Evolutionary conservation across 106 monocot species (phyloP).

Genomic region (Xerophyta viscosa): DNA sequence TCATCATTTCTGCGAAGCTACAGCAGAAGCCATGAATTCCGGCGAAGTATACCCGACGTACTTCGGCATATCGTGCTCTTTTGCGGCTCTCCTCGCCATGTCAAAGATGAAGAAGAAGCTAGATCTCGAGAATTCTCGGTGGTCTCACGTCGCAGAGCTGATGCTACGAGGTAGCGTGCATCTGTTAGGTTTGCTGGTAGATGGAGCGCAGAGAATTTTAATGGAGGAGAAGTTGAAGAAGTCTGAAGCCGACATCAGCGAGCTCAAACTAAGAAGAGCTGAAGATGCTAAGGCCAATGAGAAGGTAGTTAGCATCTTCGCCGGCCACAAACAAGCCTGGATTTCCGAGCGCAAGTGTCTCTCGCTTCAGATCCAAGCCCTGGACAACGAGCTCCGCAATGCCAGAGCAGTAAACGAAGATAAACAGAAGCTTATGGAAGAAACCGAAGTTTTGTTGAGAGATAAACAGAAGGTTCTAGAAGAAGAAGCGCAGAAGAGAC

Average conservation of each 20-base stretch:
- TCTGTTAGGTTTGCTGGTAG: slow-evolving; percentile 40
- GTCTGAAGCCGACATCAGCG: too few species aligned
- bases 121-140: slow-evolving; percentile 1
- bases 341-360: slow-evolving; percentile 56
- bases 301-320: slow-evolving; percentile 78
- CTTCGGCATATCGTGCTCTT: slow-evolving; percentile 22
- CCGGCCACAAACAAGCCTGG: slow-evolving; percentile 78
- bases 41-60: slow-evolving; percentile 6
- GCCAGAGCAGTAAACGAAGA: too few species aligned
- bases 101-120: slow-evolving; percentile 3
- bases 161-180: slow-evolving; percentile 35
- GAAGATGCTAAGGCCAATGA: slow-evolving; percentile 93
- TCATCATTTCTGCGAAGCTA: too few species aligned
- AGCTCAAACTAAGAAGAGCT: slow-evolving; percentile 38
- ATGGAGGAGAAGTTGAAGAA: slow-evolving; percentile 26
- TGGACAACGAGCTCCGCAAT: slow-evolving; percentile 27
- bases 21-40: too few species aligned
- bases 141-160: slow-evolving; percentile 4
- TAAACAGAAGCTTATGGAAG: too few species aligned
- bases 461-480: slow-evolving; percentile 27
- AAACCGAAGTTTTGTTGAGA: slow-evolving; percentile 14
- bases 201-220: slow-evolving; percentile 12
- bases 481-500: slow-evolving; percentile 22
- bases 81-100: slow-evolving; percentile 16
- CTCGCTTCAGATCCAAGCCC: slow-evolving; percentile 45